Evolutionary conservation across 768 basidiomycete species (phyloP).

Genomic region (Termitomyces sp.): DNA sequence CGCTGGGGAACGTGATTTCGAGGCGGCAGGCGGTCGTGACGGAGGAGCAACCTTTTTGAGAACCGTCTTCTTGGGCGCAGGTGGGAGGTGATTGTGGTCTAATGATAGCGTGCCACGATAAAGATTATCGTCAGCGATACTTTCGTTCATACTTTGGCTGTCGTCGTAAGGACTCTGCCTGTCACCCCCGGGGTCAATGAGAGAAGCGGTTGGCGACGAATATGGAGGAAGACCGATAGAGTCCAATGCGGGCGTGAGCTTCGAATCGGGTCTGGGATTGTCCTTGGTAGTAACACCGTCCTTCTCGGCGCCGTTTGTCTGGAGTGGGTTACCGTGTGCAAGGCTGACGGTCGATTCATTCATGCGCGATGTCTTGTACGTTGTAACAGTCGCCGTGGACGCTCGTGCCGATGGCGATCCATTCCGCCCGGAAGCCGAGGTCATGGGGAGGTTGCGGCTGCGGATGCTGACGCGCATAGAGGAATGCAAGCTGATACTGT

Average conservation of each 20-base stretch:
- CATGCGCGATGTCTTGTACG: constrained; percentile 41
- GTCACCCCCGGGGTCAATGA: constrained; percentile 17
- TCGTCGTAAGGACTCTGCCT: constrained; percentile 2
- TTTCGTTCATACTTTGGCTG: not conserved
- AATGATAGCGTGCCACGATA: constrained; percentile 6
- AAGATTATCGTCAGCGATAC: not conserved
- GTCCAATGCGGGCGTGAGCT: constrained; percentile 49
- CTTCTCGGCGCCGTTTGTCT: constrained; percentile 12
- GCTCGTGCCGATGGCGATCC: constrained; percentile 9
- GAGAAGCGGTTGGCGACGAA: constrained; percentile 11
- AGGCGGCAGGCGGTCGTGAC: not conserved
- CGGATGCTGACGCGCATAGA: constrained; percentile 38
- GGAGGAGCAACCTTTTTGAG: constrained; percentile 8
- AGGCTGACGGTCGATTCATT: constrained; percentile 21
- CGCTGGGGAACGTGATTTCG: not conserved
- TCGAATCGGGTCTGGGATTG: constrained; percentile 63
- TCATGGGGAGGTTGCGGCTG: constrained; percentile 22
- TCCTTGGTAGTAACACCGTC: constrained; percentile 17
- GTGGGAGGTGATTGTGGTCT: constrained; percentile 9
- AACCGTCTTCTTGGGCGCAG: constrained; percentile 4
- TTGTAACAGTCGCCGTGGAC: constrained; percentile 26
- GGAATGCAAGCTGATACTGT: constrained; percentile 33
- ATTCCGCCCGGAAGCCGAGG: constrained; percentile 3
- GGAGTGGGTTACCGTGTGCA: not conserved
- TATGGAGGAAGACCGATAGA: constrained; percentile 13